Evolutionary conservation across 2,329 filamentous ascomycete genomes (phyloP).

Genomic region (Cercospora berteroae): DNA sequence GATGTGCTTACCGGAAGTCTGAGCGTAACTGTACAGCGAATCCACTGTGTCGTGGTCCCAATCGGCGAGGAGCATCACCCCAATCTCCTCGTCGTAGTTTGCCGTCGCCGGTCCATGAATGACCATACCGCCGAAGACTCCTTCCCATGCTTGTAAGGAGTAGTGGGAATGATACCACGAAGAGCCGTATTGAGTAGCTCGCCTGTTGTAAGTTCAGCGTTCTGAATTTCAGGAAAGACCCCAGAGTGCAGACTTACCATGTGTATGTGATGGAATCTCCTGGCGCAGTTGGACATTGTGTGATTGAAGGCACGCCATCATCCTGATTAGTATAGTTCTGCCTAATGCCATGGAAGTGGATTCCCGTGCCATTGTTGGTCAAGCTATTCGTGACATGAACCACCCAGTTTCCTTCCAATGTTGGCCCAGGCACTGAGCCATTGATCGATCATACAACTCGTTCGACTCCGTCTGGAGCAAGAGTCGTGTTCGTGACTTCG

Average conservation of each 20-base stretch:
- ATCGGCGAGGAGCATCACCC: conserved; percentile 43
- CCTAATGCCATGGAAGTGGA: not conserved
- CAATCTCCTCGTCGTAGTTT: conserved; percentile 43
- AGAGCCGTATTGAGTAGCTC: not conserved
- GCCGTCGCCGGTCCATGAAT: conserved; percentile 40
- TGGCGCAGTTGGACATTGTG: not conserved
- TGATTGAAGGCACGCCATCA: not conserved
- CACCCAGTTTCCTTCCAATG: not conserved
- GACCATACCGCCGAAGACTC: conserved; percentile 40
- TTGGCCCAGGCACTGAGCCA: not conserved
- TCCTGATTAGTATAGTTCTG: not conserved
- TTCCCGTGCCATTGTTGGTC: not conserved
- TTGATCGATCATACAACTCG: not conserved
- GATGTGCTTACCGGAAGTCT: conserved; percentile 14
- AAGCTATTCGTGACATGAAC: not conserved
- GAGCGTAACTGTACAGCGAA: conserved; percentile 29
- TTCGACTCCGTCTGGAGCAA: not conserved
- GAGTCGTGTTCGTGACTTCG: not conserved
- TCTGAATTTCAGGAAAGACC: not conserved
- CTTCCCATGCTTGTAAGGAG: conserved; percentile 35
- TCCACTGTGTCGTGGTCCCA: conserved; percentile 37
- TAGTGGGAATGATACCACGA: not conserved
- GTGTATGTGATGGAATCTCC: not conserved
- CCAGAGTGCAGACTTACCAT: not conserved
- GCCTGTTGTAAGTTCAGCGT: not conserved